These are phyloP conservation scores for Alternaria sp. DNA, from an alignment of 2,329 filamentous ascomycete genomes.

Conservation along the genomic window DNA sequence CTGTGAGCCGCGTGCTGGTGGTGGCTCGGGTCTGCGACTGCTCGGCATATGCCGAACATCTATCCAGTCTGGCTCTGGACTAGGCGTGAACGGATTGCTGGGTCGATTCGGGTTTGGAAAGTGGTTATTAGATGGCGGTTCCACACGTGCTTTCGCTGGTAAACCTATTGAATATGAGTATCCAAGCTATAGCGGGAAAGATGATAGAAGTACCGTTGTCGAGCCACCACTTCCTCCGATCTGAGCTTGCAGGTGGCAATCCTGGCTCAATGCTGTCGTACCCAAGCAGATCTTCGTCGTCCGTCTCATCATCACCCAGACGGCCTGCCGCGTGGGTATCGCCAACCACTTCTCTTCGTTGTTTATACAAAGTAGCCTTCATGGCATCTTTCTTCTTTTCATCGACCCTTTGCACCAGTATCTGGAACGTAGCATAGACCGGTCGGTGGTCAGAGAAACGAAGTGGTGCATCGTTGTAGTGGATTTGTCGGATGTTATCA, in stretches of 20 bases:
- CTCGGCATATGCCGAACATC: constrained; percentile 44
- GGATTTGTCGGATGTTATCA: constrained; percentile 77
- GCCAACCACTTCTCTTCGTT: constrained; percentile 70
- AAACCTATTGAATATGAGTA: constrained; percentile 58
- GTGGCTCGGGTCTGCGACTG: constrained; percentile 35
- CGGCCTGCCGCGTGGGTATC: constrained; percentile 63
- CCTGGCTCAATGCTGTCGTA: constrained; percentile 85
- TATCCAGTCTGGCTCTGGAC: constrained; percentile 85
- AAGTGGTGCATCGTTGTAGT: constrained; percentile 82
- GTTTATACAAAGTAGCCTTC: constrained; percentile 74
- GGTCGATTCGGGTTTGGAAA: constrained; percentile 75
- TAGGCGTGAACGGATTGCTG: constrained; percentile 80
- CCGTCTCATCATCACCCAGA: constrained; percentile 61
- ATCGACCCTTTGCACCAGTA: constrained; percentile 80
- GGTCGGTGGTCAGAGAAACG: constrained; percentile 96
- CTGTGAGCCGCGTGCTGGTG: constrained; percentile 39
- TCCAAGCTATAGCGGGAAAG: constrained; percentile 28
- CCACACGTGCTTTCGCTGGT: constrained; percentile 75
- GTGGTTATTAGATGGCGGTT: constrained; percentile 67
- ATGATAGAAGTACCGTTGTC: constrained; percentile 67
- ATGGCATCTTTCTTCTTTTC: constrained; percentile 75
- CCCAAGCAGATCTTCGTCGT: constrained; percentile 80
- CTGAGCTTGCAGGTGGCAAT: constrained; percentile 67
- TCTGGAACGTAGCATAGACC: constrained; percentile 88
- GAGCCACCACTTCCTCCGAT: constrained; percentile 70